Conservation (phyloP, 768 basidiomycete species). For the Psilocybe cyanescens region DNA sequence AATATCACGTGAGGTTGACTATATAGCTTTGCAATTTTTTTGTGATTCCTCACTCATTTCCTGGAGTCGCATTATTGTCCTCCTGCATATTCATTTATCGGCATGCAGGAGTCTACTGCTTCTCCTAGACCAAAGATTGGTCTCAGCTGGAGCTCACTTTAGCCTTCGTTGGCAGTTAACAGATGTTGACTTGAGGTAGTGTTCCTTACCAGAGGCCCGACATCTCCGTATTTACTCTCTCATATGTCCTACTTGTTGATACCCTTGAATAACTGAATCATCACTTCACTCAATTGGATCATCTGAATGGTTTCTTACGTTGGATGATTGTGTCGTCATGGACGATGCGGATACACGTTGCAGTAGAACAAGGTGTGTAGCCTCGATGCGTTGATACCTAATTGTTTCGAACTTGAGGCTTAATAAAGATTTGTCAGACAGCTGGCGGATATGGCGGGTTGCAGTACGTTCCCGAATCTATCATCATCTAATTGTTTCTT, state of each 20-base stretch:
- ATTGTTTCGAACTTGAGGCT: too few species aligned
- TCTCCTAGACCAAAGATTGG: constrained; percentile 22
- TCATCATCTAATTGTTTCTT: too few species aligned
- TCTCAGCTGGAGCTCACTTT: constrained; percentile 32
- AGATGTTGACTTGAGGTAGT: constrained; percentile 26
- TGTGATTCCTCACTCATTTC: constrained; percentile 25
- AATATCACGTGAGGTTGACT: constrained; percentile 11
- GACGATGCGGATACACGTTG: too few species aligned
- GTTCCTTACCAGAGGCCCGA: constrained; percentile 33
- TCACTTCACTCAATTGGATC: neutral
- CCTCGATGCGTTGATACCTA: too few species aligned
- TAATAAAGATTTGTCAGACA: too few species aligned
- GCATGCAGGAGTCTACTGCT: constrained; percentile 32
- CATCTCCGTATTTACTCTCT: constrained; percentile 12
- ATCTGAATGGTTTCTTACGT: too few species aligned
- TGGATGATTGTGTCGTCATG: too few species aligned
- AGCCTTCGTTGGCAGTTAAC: constrained; percentile 23
- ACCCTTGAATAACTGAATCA: neutral
- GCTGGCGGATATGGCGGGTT: too few species aligned
- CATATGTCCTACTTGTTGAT: neutral
- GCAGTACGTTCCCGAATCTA: too few species aligned
- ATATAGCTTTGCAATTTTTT: constrained; percentile 16
- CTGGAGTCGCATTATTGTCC: constrained; percentile 32
- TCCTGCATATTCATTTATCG: constrained; percentile 24
- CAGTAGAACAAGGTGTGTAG: too few species aligned